Evolutionary conservation across 148 eudicot genomes (phyloP).

Genomic region (Talinum fruticosum): DNA sequence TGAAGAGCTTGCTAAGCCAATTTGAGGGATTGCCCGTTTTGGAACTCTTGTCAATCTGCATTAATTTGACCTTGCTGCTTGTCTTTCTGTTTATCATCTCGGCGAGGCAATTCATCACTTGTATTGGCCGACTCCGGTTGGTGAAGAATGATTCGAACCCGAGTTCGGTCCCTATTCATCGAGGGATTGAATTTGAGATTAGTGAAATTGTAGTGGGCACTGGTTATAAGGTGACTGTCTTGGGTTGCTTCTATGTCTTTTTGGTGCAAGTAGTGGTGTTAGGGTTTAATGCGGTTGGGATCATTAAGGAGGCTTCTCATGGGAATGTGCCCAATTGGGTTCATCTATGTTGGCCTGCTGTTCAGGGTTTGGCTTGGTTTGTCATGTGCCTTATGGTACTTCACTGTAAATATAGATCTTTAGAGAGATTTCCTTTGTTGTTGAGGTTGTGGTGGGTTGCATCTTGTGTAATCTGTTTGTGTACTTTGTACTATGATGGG

Average conservation of each 20-base stretch:
- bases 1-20: conserved; percentile 22
- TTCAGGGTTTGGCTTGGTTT: conserved; percentile 79
- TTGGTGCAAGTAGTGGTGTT: conserved; percentile 59
- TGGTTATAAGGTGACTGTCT: conserved; percentile 51
- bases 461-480: conserved; percentile 60
- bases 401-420: conserved; percentile 55
- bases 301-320: conserved; percentile 46
- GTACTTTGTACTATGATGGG: conserved; percentile 62
- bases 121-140: conserved; percentile 59
- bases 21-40: conserved; percentile 49
- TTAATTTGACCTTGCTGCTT: conserved; percentile 62
- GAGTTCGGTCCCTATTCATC: conserved; percentile 33
- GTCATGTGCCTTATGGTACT: conserved; percentile 68
- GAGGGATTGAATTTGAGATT: conserved; percentile 43
- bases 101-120: conserved; percentile 46
- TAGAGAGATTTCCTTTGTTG: conserved; percentile 64
- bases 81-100: conserved; percentile 62
- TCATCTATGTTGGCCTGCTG: conserved; percentile 56
- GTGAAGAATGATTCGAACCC: conserved; percentile 54
- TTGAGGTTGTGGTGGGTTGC: conserved; percentile 88
- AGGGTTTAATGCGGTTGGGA: conserved; percentile 62
- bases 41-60: conserved; percentile 63
- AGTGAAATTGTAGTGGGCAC: conserved; percentile 47
- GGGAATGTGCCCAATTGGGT: conserved; percentile 48
- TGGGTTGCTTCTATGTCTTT: conserved; percentile 80